Base-by-base conservation (phyloP, 305 asterid species). In the Solanum hybrid region DNA sequence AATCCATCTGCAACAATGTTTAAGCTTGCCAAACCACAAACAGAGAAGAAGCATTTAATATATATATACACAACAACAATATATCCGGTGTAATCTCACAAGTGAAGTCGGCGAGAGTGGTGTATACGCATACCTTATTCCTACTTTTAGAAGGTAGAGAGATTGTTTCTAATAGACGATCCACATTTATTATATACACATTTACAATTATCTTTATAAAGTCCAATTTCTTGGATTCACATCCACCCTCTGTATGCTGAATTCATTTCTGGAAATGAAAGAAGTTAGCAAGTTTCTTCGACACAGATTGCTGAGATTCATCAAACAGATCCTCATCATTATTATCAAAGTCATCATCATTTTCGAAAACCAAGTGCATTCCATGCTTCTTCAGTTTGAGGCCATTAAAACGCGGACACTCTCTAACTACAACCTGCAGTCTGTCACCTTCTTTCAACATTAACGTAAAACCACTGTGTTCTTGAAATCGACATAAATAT, bases 301-400 rank as follows among this genome's bases (percentile, higher is more conserved):
- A 90, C 45, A 87, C 90, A 40, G 91, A 73, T n/a, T 69, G 92
- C 10, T 66, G 88, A 84, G 71, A 45, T 90, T 82, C 90, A 56
- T 87, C 89, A 79, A 91, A 72, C 69, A 69, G 22, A 26, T 85
- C 91, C 88, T 91, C 92, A 34, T 91, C 89, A 17, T 89, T 71
- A 6, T 87, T 91, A 86, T 91, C 92, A 78, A 80, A 89, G 56
- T 90, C 66, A 78, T 91, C 93, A 26, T 91, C 93, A 85, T 91
- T 81, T 78, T 91, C 92, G 2, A 64, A 91, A 84, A 91, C 85
- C 29, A 91, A 73, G 71, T 84, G 27, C 29, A 90, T 87, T 77
- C 93, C 93, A 84, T 60, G 75, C 37, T 87, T 89, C 90, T 89
- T 90, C 88, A 91, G 87, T 81, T 90, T 56, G 32, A 91, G 75